Evolutionary conservation across 2,329 filamentous ascomycete species (phyloP).

Genomic region (Pseudocercospora vitis): DNA sequence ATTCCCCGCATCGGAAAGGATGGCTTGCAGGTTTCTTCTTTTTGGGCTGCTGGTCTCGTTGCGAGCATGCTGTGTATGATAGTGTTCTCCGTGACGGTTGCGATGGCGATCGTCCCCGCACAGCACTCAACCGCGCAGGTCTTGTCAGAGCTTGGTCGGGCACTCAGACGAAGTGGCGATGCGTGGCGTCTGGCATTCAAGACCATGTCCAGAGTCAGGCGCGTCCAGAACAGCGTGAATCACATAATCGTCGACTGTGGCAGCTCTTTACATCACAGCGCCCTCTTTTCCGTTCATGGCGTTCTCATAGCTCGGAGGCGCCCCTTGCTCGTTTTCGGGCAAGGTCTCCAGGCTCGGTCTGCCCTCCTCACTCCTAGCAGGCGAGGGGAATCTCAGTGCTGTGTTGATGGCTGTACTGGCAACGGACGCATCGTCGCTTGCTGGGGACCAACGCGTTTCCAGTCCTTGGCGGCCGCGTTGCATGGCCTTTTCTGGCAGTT

Average conservation of each 20-base stretch:
- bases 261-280: not conserved
- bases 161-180: too few relatives aligned
- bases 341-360: not conserved
- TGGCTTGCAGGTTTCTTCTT: not conserved
- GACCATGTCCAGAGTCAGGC: too few relatives aligned
- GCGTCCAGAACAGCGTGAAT: too few relatives aligned
- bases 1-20: constrained; percentile 10
- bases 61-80: too few relatives aligned
- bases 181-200: too few relatives aligned
- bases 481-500: not conserved
- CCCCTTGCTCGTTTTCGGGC: not conserved
- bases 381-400: constrained; percentile 3
- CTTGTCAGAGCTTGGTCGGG: too few relatives aligned
- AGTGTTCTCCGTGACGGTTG: too few relatives aligned
- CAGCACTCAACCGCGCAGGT: too few relatives aligned
- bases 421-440: constrained; percentile 1
- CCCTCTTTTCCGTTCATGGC: not conserved
- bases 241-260: not conserved
- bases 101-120: too few relatives aligned
- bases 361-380: constrained; percentile 1
- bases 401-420: constrained; percentile 4
- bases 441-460: not conserved
- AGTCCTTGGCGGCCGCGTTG: not conserved
- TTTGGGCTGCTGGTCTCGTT: not conserved
- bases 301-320: not conserved